These are phyloP conservation scores for Phlebiopsis gigantea DNA, from an alignment of 768 basidiomycete genomes.

Conservation along the genomic window DNA sequence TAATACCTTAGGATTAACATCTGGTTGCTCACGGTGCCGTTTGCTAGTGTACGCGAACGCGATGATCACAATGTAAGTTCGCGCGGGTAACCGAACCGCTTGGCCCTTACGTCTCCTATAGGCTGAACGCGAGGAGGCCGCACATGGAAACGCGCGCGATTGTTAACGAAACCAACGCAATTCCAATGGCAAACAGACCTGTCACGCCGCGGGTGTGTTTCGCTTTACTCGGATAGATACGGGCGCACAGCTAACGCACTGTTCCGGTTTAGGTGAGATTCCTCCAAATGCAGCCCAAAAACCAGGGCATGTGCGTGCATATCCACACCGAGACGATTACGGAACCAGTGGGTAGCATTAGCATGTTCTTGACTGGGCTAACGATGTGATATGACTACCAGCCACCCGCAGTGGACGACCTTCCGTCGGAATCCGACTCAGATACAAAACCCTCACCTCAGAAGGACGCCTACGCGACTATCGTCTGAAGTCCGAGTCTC, in stretches of 20 bases:
- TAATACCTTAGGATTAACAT: not conserved
- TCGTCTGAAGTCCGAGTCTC: too few species aligned
- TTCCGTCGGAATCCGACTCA: too few species aligned
- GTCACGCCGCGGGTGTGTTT: not conserved
- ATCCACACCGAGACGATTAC: not conserved
- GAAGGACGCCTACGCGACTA: too few species aligned
- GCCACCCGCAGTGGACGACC: too few species aligned
- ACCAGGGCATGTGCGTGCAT: not conserved
- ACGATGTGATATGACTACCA: too few species aligned
- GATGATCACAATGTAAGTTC: not conserved
- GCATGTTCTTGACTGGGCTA: not conserved
- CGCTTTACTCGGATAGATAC: not conserved
- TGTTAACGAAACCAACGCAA: not conserved
- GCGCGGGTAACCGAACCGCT: too few species aligned
- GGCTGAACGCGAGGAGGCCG: not conserved
- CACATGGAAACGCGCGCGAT: not conserved
- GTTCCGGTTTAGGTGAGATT: not conserved
- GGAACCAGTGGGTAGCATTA: not conserved
- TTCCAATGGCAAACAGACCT: not conserved
- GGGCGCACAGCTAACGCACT: not conserved
- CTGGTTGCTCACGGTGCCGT: not conserved
- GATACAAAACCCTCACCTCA: too few species aligned
- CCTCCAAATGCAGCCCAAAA: not conserved
- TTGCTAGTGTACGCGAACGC: not conserved
- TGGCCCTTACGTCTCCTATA: not conserved